These are phyloP conservation scores for Venturia nashicola DNA, from an alignment of 2,329 filamentous ascomycete species.

Conservation along the genomic window DNA sequence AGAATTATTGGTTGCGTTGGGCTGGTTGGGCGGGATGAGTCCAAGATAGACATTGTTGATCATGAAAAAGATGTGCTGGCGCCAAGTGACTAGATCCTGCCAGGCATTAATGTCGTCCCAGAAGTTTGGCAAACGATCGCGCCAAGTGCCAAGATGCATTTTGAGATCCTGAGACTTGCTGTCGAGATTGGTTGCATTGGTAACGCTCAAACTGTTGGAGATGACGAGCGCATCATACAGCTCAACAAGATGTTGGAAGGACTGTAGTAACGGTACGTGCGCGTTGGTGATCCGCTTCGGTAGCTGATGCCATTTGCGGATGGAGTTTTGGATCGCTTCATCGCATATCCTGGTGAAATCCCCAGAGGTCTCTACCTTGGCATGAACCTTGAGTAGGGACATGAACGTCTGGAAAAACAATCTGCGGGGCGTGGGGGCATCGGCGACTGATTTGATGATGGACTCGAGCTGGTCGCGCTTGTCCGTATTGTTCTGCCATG, in stretches of 20 bases:
- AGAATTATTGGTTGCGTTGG: conserved; percentile 65
- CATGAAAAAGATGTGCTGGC: conserved; percentile 94
- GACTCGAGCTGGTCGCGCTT: conserved; percentile 83
- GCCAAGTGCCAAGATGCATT: conserved; percentile 84
- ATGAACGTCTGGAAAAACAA: conserved; percentile 99
- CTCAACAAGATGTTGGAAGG: conserved; percentile 96
- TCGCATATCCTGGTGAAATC: conserved; percentile 90
- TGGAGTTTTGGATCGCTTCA: conserved; percentile 92
- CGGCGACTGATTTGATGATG: conserved; percentile 93
- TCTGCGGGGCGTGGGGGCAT: conserved; percentile 84
- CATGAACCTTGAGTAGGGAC: conserved; percentile 86
- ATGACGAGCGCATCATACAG: conserved; percentile 96
- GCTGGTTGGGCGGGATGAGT: conserved; percentile 45
- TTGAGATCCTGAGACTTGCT: conserved; percentile 93
- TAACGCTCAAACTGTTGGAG: conserved; percentile 77
- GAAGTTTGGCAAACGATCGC: conserved; percentile 87
- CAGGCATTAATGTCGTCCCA: conserved; percentile 99
- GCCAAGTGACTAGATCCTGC: conserved; percentile 99
- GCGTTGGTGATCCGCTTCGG: conserved; percentile 86
- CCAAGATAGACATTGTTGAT: conserved; percentile 91
- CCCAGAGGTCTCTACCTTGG: conserved; percentile 64
- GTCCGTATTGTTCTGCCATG: conserved; percentile 69
- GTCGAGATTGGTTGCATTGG: conserved; percentile 75
- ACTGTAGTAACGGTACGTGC: conserved; percentile 87
- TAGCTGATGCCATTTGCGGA: conserved; percentile 98